Conservation (phyloP, 1,284 basidiomycete species). For the Ganoderma lingzhi region DNA sequence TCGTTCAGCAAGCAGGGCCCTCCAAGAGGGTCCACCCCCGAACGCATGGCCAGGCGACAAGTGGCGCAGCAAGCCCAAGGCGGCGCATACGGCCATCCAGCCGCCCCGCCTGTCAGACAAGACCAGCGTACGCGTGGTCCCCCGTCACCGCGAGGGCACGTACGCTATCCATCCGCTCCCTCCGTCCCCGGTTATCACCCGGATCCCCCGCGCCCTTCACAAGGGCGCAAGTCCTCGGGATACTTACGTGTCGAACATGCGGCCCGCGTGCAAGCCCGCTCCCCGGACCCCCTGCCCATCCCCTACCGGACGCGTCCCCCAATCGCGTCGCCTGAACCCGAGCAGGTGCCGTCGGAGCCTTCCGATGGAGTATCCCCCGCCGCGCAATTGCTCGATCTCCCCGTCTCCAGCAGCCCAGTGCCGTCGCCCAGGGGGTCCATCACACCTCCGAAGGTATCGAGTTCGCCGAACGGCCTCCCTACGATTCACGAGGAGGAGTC, state of each 20-base stretch:
- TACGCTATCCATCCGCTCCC: conserved; percentile 27
- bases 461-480: conserved; percentile 40
- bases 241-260: conserved; percentile 27
- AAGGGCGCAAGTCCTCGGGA: conserved; percentile 27
- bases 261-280: conserved; percentile 38
- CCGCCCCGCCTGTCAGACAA: conserved; percentile 23
- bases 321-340: conserved; percentile 23
- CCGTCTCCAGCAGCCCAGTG: conserved; percentile 22
- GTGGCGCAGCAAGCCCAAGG: conserved; percentile 16
- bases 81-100: conserved; percentile 22
- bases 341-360: conserved; percentile 19
- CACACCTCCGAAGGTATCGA: conserved; percentile 33
- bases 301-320: conserved; percentile 41
- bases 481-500: conserved; percentile 39
- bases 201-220: conserved; percentile 16
- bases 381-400: conserved; percentile 28
- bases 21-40: conserved; percentile 21
- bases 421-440: conserved; percentile 23
- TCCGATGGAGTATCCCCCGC: conserved; percentile 27
- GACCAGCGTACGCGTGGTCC: conserved; percentile 26
- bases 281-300: conserved; percentile 47
- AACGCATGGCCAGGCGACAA: conserved; percentile 28
- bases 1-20: conserved; percentile 22
- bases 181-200: conserved; percentile 25
- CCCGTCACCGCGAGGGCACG: conserved; percentile 27